Evolutionary conservation across 345 rosid species (phyloP).

Genomic region (Clausena lansium): DNA sequence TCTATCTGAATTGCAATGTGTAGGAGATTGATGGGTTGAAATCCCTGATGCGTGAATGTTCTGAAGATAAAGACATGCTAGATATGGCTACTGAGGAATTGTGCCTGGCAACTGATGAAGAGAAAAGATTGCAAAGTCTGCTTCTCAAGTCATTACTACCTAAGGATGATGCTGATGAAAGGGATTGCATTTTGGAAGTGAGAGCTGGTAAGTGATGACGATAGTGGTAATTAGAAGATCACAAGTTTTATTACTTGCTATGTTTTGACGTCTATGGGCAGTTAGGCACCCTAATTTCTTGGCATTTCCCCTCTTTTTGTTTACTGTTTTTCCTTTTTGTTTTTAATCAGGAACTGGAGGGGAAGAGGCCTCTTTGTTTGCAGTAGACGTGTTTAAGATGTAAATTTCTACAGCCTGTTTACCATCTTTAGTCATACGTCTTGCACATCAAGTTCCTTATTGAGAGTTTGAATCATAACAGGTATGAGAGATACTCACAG

Average conservation of each 20-base stretch:
- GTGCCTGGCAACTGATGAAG: slow-evolving; percentile 52
- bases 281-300: neutral
- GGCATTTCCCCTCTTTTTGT: neutral
- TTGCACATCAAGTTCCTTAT: slow-evolving; percentile 2
- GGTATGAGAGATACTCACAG: slow-evolving; percentile 94
- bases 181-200: slow-evolving; percentile 96
- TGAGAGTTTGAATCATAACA: slow-evolving; percentile 26
- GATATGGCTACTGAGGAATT: slow-evolving; percentile 76
- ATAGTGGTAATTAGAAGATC: neutral
- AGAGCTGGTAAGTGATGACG: slow-evolving; percentile 69
- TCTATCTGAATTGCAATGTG: neutral
- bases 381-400: slow-evolving; percentile 90
- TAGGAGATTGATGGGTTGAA: slow-evolving; percentile 81
- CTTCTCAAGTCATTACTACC: slow-evolving; percentile 84
- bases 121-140: slow-evolving; percentile 66
- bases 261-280: neutral
- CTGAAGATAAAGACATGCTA: slow-evolving; percentile 73
- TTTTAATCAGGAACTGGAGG: slow-evolving; percentile 77
- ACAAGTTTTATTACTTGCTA: neutral
- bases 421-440: neutral
- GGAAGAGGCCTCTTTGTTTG: slow-evolving; percentile 96
- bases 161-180: slow-evolving; percentile 98
- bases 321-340: slow-evolving; percentile 1
- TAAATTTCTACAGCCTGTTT: slow-evolving; percentile 33
- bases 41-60: slow-evolving; percentile 59